Conservation (phyloP, 2,329 filamentous ascomycete species). For the Macrophomina pseudophaseolina region DNA sequence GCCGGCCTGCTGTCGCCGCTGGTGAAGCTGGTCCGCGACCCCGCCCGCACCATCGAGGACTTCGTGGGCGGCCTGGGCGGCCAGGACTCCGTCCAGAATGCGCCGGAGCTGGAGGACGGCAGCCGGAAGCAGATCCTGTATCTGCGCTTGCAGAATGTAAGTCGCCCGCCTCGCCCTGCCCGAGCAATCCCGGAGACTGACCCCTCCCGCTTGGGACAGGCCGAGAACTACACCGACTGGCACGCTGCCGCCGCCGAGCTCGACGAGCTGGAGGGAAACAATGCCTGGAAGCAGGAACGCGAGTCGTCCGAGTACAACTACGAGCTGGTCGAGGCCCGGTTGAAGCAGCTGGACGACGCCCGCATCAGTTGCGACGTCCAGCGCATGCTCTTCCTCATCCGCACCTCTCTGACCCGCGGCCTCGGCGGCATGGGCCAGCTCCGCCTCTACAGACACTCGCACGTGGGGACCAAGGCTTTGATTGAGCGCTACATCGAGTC, state of each 20-base stretch:
- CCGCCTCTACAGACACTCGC: slow-evolving; percentile 80
- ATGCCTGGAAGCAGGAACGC: slow-evolving; percentile 76
- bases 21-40: slow-evolving; percentile 42
- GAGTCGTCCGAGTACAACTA: slow-evolving; percentile 74
- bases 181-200: slow-evolving; percentile 25
- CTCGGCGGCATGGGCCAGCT: slow-evolving; percentile 86
- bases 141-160: slow-evolving; percentile 68
- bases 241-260: slow-evolving; percentile 75
- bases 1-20: slow-evolving; percentile 42
- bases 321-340: slow-evolving; percentile 69
- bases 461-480: slow-evolving; percentile 83
- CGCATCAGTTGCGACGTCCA: slow-evolving; percentile 72
- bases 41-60: slow-evolving; percentile 35
- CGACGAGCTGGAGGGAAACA: slow-evolving; percentile 78
- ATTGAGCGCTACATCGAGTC: slow-evolving; percentile 88
- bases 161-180: slow-evolving; percentile 35
- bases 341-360: slow-evolving; percentile 76
- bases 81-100: not conserved
- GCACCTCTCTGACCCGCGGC: slow-evolving; percentile 79
- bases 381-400: slow-evolving; percentile 78
- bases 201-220: slow-evolving; percentile 51
- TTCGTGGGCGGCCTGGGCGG: slow-evolving; percentile 48
- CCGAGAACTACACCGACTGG: slow-evolving; percentile 74
- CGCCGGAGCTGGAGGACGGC: slow-evolving; percentile 33
- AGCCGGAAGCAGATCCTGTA: slow-evolving; percentile 64